phyloP scores from a whole-genome alignment of 2,329 filamentous ascomycete genomes.

The Lecanoromycetidae sp. region DNA sequence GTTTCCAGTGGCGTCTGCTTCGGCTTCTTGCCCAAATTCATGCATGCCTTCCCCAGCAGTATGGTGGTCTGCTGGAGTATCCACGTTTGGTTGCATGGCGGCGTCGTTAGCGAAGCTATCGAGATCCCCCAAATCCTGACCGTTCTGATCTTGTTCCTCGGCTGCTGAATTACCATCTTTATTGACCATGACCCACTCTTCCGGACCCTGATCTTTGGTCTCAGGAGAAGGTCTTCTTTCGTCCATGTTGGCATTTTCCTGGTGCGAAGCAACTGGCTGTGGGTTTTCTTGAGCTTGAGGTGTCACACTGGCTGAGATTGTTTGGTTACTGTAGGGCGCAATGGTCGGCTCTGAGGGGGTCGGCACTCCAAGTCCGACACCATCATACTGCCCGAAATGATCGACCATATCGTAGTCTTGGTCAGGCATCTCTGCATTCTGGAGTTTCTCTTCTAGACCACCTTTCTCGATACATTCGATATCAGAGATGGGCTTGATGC shows the following conservation, averaged over 20 bases:
- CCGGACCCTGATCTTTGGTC: slow-evolving; percentile 37
- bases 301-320: neutral
- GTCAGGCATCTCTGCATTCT: slow-evolving; percentile 5
- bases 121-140: slow-evolving; percentile 18
- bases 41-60: slow-evolving; percentile 22
- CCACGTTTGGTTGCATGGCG: slow-evolving; percentile 13
- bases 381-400: slow-evolving; percentile 4
- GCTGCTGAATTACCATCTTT: slow-evolving; percentile 38
- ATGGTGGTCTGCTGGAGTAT: slow-evolving; percentile 13
- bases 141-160: slow-evolving; percentile 15
- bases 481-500: slow-evolving; percentile 50
- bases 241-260: slow-evolving; percentile 6
- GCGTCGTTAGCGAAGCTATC: slow-evolving; percentile 20
- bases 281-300: neutral
- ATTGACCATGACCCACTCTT: slow-evolving; percentile 66
- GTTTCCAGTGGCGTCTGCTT: slow-evolving; percentile 22
- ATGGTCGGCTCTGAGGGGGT: slow-evolving; percentile 1
- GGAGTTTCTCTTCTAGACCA: slow-evolving; percentile 49
- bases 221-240: slow-evolving; percentile 29
- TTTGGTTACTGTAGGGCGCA: neutral
- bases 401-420: slow-evolving; percentile 12
- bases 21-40: slow-evolving; percentile 17
- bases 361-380: neutral
- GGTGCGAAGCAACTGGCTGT: neutral
- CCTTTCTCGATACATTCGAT: slow-evolving; percentile 66